phyloP scores from a whole-genome alignment of 202 grass and related monocot genomes.

The Carex arenaria region DNA sequence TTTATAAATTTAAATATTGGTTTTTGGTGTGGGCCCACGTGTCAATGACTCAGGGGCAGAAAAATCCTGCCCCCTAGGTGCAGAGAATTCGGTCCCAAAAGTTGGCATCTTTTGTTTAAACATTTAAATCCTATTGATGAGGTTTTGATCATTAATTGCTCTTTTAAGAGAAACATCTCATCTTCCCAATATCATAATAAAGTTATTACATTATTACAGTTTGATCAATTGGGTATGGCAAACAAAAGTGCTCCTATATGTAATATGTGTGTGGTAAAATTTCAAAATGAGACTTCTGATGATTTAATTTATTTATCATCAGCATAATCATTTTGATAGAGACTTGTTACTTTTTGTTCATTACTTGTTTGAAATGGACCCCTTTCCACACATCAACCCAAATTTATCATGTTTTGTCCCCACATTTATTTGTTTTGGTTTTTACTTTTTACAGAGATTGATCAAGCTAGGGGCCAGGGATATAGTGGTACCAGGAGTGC shows the following conservation, averaged over 20 bases:
- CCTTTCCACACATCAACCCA: background rate
- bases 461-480: constrained; percentile 68
- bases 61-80: no score
- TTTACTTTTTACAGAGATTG: constrained; percentile 48
- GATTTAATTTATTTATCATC: background rate
- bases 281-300: no score
- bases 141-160: background rate
- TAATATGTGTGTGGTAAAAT: no score
- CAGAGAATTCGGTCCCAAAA: no score
- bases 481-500: constrained; percentile 73
- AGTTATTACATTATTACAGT: constrained; percentile 3
- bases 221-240: constrained; percentile 6
- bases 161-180: background rate
- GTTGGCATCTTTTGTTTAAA: background rate
- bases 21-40: no score
- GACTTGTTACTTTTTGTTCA: constrained; percentile 2
- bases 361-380: constrained; percentile 12
- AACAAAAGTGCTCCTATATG: no score
- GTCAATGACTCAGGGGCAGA: no score
- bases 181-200: background rate
- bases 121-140: background rate
- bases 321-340: background rate
- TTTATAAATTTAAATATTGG: no score
- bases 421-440: constrained; percentile 7
- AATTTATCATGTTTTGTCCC: background rate